phyloP scores from a whole-genome alignment of 2,329 filamentous ascomycete species.

The Epichloe sylvatica region DNA sequence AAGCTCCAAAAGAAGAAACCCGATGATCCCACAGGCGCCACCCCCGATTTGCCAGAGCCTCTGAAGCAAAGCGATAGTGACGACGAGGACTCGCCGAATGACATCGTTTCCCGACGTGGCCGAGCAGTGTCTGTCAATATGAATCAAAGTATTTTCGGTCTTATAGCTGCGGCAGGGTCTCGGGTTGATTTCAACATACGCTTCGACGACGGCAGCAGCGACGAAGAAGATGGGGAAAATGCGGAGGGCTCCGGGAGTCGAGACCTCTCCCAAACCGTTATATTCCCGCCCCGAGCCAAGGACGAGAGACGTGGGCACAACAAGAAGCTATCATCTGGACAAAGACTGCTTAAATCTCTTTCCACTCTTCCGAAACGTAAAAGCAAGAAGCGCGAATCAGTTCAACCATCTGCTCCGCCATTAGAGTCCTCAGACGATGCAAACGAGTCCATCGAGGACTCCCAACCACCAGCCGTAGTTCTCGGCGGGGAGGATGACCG shows the following conservation, averaged over 20 bases:
- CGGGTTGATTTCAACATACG: slow-evolving; percentile 68
- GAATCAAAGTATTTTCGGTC: slow-evolving; percentile 88
- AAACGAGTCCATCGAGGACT: slow-evolving; percentile 14
- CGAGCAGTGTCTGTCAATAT: slow-evolving; percentile 52
- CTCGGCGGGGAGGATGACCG: slow-evolving; percentile 25
- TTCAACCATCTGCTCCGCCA: slow-evolving; percentile 24
- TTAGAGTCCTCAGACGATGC: slow-evolving; percentile 18
- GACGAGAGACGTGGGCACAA: slow-evolving; percentile 30
- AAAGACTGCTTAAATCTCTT: slow-evolving; percentile 52
- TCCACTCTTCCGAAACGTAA: slow-evolving; percentile 41
- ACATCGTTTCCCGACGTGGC: slow-evolving; percentile 28
- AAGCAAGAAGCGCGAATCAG: slow-evolving; percentile 27
- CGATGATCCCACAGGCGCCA: slow-evolving; percentile 22
- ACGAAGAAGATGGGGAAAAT: slow-evolving; percentile 56
- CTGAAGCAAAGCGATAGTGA: slow-evolving; percentile 36
- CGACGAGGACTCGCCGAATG: slow-evolving; percentile 27
- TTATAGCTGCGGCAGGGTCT: slow-evolving; percentile 80
- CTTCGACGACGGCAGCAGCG: slow-evolving; percentile 67
- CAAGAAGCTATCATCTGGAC: slow-evolving; percentile 45
- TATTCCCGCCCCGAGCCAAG: slow-evolving; percentile 21
- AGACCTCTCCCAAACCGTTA: slow-evolving; percentile 27
- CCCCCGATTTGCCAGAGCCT: slow-evolving; percentile 36
- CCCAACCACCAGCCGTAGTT: slow-evolving; percentile 10
- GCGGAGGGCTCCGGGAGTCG: slow-evolving; percentile 29
- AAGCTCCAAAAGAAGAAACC: slow-evolving; percentile 33